phyloP scores from a whole-genome alignment of 2,329 filamentous ascomycete genomes.

The Colletotrichum sp. region DNA sequence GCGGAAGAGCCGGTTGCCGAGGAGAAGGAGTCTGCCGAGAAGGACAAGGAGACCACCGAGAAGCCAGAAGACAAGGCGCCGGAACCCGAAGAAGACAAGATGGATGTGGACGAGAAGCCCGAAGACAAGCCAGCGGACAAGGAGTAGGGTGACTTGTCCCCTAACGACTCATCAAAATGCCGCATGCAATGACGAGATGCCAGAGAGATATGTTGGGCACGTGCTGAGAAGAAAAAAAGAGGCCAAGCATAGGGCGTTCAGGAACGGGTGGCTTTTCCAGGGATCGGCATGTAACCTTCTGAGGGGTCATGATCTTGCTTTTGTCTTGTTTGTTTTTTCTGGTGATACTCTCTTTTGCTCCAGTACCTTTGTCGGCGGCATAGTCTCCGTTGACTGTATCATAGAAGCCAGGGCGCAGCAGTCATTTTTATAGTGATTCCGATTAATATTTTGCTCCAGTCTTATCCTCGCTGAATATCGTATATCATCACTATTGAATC shows the following conservation, averaged over 20 bases:
- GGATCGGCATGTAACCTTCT: background rate
- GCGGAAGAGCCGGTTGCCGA: background rate
- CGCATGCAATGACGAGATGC: background rate
- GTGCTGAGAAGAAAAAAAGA: background rate
- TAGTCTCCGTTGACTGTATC: background rate
- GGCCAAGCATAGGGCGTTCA: conserved; percentile 10
- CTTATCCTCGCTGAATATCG: no score
- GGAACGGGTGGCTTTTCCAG: conserved; percentile 1
- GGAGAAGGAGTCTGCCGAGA: conserved; percentile 23
- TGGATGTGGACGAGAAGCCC: conserved; percentile 22
- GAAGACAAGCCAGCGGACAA: conserved; percentile 6
- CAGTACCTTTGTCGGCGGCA: background rate
- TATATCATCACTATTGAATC: no score
- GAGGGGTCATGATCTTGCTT: background rate
- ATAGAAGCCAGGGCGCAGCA: conserved; percentile 10
- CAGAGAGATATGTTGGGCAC: background rate
- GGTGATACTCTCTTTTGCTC: conserved; percentile 7
- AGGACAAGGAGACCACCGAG: conserved; percentile 23
- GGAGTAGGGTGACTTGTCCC: background rate
- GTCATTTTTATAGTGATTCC: background rate
- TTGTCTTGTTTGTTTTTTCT: background rate
- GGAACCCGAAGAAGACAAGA: conserved; percentile 25
- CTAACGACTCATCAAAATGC: background rate
- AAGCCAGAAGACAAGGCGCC: conserved; percentile 17
- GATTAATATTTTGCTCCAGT: background rate